Conservation (phyloP, 306 rosid genomes). For the Pyrus bretschneideri region DNA sequence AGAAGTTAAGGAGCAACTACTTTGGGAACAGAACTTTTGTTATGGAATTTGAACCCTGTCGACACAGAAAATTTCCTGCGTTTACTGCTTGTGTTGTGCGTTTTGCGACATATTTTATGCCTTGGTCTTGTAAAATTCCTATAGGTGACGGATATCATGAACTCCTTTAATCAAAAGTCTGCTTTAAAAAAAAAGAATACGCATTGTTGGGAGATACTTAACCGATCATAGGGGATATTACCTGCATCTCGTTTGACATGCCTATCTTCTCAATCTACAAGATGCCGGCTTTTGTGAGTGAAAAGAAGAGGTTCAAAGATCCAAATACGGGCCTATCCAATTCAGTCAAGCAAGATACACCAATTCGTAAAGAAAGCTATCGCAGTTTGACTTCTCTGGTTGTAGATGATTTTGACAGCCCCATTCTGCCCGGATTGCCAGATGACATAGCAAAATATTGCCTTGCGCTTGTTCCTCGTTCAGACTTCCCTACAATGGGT, state of each 20-base stretch:
- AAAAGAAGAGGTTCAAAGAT: conserved; percentile 45
- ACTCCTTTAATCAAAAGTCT: conserved; percentile 36
- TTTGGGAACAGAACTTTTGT: conserved; percentile 44
- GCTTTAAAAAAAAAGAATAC: conserved; percentile 10
- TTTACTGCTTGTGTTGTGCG: conserved; percentile 72
- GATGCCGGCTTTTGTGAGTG: conserved; percentile 63
- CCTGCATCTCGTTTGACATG: conserved; percentile 19
- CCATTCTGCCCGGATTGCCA: conserved; percentile 72
- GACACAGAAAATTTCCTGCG: conserved; percentile 58
- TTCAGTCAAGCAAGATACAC: conserved; percentile 31
- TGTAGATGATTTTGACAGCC: conserved; percentile 30
- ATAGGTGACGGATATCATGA: conserved; percentile 75
- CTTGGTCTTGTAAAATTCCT: conserved; percentile 91
- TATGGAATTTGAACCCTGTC: conserved; percentile 87
- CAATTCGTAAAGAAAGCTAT: conserved; percentile 33
- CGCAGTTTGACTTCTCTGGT: conserved; percentile 25
- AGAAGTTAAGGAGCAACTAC: conserved; percentile 21
- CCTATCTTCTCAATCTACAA: conserved; percentile 22
- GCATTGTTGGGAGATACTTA: conserved; percentile 17
- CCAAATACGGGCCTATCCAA: conserved; percentile 54
- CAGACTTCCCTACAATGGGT: conserved; percentile 57
- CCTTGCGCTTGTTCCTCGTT: conserved; percentile 87
- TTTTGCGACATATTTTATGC: conserved; percentile 64
- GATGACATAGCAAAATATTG: conserved; percentile 89
- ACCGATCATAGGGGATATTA: conserved; percentile 20